Base-by-base conservation (phyloP, 768 basidiomycete species). In the Auriculariales sp. region DNA sequence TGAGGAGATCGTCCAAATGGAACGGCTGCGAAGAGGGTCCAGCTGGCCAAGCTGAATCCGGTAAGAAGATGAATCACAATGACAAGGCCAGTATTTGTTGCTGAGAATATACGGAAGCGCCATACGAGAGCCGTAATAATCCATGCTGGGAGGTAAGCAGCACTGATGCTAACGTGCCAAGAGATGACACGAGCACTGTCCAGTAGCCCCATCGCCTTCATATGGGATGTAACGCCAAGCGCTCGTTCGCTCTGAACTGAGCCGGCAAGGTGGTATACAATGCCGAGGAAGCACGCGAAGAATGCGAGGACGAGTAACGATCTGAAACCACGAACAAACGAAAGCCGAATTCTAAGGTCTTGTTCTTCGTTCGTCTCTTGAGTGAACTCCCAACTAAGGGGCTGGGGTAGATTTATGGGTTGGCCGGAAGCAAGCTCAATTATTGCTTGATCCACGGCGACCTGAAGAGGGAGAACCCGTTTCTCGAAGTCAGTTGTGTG, bases 91-190 rank as follows among this genome's bases (percentile, higher is more conserved):
- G 67, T 68, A 53, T 71, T 77, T 1, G 83, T 80, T 35, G 66
- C 65, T 9, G 71, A 65, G 59, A 83, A 89, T n/a, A 88, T 76
- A 19, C 70, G 73, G 54, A 65, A 72, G 57, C 76, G 77, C 81
- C 83, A 88, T 28, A 72, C 65, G 28, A 83, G 56, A 15, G 74
- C 66, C 19, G 84, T 74, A 36, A 79, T 69, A 42, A 86, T 66
- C 85, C 86, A 89, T 1, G 79, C 81, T 0, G 84, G 84, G 24
- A 89, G 72, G 58, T 88, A 88, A 1, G 74, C 71, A 3, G 80
- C 54, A 3, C 78, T 80, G 35, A 81, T 66, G 54, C 78, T 77
- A 33, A 78, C 19, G 56, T 85, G 80, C 86, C 86, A 88, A 3
- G 68, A 71, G 73, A 77, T 52, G 45, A 83, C 73, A 31, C 83